Evolutionary conservation across 2,329 filamentous ascomycete genomes (phyloP).

Genomic region (Pseudogymnoascus sp.): DNA sequence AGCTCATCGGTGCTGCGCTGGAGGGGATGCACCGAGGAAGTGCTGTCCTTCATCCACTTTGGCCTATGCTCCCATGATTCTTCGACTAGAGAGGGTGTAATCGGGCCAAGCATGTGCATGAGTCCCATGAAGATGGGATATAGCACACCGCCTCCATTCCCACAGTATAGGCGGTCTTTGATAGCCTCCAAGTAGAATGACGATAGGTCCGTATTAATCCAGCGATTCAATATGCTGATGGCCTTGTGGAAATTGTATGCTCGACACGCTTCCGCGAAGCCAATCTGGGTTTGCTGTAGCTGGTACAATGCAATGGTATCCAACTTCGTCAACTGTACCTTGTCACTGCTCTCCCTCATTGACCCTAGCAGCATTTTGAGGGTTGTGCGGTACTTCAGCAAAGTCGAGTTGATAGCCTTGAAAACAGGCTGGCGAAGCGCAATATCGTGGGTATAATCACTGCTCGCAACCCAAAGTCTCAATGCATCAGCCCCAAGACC

Average conservation of each 20-base stretch:
- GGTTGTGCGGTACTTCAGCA: constrained; percentile 83
- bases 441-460: constrained; percentile 86
- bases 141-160: constrained; percentile 57
- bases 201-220: constrained; percentile 76
- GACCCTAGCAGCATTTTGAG: constrained; percentile 86
- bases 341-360: constrained; percentile 40
- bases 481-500: constrained; percentile 79
- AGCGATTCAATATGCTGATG: constrained; percentile 66
- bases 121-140: constrained; percentile 65
- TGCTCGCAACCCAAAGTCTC: constrained; percentile 83
- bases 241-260: constrained; percentile 79
- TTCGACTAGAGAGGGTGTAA: constrained; percentile 77
- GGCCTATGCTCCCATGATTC: constrained; percentile 81
- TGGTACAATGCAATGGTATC: constrained; percentile 75
- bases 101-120: constrained; percentile 69
- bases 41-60: constrained; percentile 48
- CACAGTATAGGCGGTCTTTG: constrained; percentile 89
- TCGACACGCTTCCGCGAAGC: constrained; percentile 58
- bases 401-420: constrained; percentile 63
- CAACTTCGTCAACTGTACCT: constrained; percentile 47
- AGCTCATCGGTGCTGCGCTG: constrained; percentile 28
- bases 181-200: constrained; percentile 89
- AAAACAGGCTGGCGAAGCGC: constrained; percentile 73
- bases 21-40: constrained; percentile 34
- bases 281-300: constrained; percentile 55